phyloP scores from a whole-genome alignment of 116 monocot species.

The Iris pallida region DNA sequence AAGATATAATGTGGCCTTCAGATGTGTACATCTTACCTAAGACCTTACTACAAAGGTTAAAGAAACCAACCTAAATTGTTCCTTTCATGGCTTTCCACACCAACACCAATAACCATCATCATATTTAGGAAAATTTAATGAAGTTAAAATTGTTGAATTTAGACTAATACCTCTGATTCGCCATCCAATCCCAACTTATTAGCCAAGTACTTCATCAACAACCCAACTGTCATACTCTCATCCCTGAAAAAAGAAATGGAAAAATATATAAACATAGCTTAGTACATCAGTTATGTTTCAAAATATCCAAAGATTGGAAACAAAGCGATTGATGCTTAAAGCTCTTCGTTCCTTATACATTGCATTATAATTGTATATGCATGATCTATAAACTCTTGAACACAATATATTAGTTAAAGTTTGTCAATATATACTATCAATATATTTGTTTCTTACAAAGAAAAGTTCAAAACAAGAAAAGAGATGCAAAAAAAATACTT shows the following conservation, averaged over 20 bases:
- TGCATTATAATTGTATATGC: too few species aligned
- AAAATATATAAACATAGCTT: neutral
- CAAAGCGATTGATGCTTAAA: too few species aligned
- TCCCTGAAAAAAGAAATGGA: conserved; percentile 27
- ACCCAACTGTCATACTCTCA: conserved; percentile 42
- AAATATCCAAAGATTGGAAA: neutral
- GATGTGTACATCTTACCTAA: neutral
- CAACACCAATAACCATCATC: neutral
- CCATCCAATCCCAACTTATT: conserved; percentile 37
- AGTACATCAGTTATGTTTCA: neutral
- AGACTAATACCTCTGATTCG: conserved; percentile 43
- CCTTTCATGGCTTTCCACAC: neutral
- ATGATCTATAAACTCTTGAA: too few species aligned
- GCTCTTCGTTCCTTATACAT: too few species aligned
- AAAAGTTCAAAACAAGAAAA: neutral
- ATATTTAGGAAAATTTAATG: neutral
- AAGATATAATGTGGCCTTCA: neutral
- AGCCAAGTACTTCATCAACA: conserved; percentile 56
- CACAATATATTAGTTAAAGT: too few species aligned
- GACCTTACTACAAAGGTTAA: neutral
- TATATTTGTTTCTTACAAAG: neutral
- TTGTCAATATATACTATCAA: too few species aligned
- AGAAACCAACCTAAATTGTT: neutral
- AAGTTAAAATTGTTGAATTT: neutral
- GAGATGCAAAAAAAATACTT: conserved; percentile 27